Base-by-base conservation (phyloP, 208 protist genomes). In the Borovskyia barvae region DNA sequence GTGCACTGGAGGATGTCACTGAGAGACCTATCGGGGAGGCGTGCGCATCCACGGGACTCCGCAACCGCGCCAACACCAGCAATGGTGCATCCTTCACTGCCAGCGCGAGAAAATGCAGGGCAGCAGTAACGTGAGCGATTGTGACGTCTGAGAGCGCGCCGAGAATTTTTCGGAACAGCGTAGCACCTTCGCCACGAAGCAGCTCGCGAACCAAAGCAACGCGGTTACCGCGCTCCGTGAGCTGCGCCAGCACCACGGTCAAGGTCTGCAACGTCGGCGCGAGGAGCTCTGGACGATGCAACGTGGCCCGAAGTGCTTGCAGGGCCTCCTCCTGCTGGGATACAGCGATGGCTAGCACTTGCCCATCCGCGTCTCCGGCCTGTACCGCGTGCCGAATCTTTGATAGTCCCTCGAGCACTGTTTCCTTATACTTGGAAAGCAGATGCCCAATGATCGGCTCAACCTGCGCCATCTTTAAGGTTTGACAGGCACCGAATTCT, bases 401-500 rank as follows among this genome's bases (percentile, higher is more conserved):
- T 15, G 75, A 50, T 0, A 95, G 66, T 0, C 90, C 90, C 42
- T 96, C 90, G 22, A 69, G 57, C 9, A 90, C 82, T 0, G 83
- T 93, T 47, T 92, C 80, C n/a, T 68, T 75, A 58, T 94, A 85
- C 63, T 82, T 77, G 39, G 90, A 96, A 15, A 96, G 69, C 36
- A 94, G 64, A 36, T 92, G 80, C 5, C 88, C 88, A 30, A 94
- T 59, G 8, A 92, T 43, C 2, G 84, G 88, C 60, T 94, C 85
- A 17, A 94, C 80, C 3, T 87, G 61, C 19, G 84, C 75, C 87
- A 92, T 93, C n/a, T n/a, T n/a, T n/a, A n/a, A n/a, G n/a, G n/a
- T n/a, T n/a, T n/a, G n/a, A n/a, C n/a, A n/a, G n/a, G n/a, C n/a
- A n/a, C n/a, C n/a, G n/a, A n/a, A n/a, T n/a, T n/a, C n/a, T n/a